Evolutionary conservation across 1,139 yeast species (phyloP).

Genomic region (Yamadazyma epiphylla): DNA sequence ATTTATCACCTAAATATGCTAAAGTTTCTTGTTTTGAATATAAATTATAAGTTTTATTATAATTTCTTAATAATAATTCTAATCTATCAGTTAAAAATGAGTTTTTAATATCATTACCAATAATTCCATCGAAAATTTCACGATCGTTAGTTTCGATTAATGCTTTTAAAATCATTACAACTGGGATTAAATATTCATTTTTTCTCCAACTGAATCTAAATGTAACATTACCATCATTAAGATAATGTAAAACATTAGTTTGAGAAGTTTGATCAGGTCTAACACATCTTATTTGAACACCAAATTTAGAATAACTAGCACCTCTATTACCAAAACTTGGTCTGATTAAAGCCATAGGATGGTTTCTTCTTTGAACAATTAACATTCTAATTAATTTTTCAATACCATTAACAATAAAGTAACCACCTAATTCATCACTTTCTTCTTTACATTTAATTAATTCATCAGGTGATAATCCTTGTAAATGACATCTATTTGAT

Average conservation of each 20-base stretch:
- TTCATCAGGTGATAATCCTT: slow-evolving; percentile 76
- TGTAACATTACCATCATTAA: slow-evolving; percentile 94
- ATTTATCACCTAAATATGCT: slow-evolving; percentile 93
- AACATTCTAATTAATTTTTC: slow-evolving; percentile 96
- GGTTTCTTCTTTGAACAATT: slow-evolving; percentile 96
- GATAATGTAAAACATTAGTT: slow-evolving; percentile 91
- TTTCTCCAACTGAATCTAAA: slow-evolving; percentile 97
- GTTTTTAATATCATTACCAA: slow-evolving; percentile 81
- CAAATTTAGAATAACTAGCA: slow-evolving; percentile 79
- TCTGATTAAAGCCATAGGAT: slow-evolving; percentile 95
- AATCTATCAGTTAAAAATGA: slow-evolving; percentile 97
- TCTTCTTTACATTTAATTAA: slow-evolving; percentile 81
- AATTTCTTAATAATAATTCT: slow-evolving; percentile 84
- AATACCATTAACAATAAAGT: slow-evolving; percentile 93
- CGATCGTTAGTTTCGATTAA: slow-evolving; percentile 87
- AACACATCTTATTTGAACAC: slow-evolving; percentile 91
- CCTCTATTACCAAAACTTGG: slow-evolving; percentile 95
- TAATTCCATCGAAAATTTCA: slow-evolving; percentile 93
- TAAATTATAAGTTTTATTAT: slow-evolving; percentile 67
- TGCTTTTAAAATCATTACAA: slow-evolving; percentile 87
- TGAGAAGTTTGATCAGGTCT: slow-evolving; percentile 98
- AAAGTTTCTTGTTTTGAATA: slow-evolving; percentile 82
- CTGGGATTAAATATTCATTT: slow-evolving; percentile 92
- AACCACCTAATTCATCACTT: slow-evolving; percentile 94
- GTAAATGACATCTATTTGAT: slow-evolving; percentile 87